phyloP scores from a whole-genome alignment of 345 rosid species.

The Laguncularia racemosa region DNA sequence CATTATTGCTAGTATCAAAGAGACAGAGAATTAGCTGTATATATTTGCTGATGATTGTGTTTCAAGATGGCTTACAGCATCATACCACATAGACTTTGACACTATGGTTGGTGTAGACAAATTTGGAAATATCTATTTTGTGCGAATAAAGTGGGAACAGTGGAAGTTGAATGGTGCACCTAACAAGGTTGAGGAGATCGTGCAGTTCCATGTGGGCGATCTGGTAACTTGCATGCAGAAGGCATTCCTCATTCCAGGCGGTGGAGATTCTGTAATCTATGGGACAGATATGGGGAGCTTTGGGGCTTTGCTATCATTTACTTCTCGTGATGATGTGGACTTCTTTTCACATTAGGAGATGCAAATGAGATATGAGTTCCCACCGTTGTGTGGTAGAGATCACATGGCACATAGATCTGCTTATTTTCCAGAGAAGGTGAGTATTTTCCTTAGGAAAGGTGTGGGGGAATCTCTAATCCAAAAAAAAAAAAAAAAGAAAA shows the following conservation, averaged over 20 bases:
- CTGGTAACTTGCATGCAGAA: conserved; percentile 78
- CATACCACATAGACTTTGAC: conserved; percentile 86
- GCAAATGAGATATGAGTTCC: conserved; percentile 95
- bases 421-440: conserved; percentile 92
- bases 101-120: conserved; percentile 96
- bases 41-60: conserved; percentile 92
- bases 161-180: conserved; percentile 97
- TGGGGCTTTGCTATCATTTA: conserved; percentile 87
- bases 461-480: too few relatives aligned
- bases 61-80: conserved; percentile 93
- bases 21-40: conserved; percentile 91
- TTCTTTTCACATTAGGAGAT: conserved; percentile 97
- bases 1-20: conserved; percentile 98
- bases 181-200: conserved; percentile 90
- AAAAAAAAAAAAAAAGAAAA: too few relatives aligned
- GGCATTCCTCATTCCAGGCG: conserved; percentile 88
- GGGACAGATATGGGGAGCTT: conserved; percentile 96
- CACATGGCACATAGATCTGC: conserved; percentile 94
- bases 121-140: conserved; percentile 89
- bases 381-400: conserved; percentile 89
- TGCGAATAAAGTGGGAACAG: conserved; percentile 94
- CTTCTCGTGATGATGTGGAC: conserved; percentile 91
- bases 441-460: neutral
- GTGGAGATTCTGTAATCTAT: conserved; percentile 78
- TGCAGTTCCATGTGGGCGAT: conserved; percentile 91